Evolutionary conservation across 176 grass and related monocot genomes (phyloP), one percentile per base, ranked within the genome.

Genomic region (Areca catechu): DNA sequence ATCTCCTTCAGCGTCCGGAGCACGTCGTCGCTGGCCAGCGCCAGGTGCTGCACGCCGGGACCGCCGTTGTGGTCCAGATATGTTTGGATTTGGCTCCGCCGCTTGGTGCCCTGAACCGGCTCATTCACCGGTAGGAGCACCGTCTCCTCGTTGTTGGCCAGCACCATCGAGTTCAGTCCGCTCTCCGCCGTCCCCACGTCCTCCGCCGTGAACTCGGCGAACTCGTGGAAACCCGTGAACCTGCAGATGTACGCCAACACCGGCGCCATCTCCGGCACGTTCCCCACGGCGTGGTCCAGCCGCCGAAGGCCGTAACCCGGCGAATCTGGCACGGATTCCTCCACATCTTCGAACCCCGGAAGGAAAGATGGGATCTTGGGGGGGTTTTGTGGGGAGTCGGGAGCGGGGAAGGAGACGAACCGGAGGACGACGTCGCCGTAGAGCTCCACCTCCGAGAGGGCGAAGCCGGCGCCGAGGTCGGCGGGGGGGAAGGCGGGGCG

Each of bases 1-100:
- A 97, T 97, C 77, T 85, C 69, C 76, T 83, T 85, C 5, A 97
- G 66, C 28, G 86, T 92, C 56, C 71, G 72, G 53, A 97, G 75
- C 61, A 97, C 81, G 48, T 97, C 80, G 49, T 62, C 7, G 56
- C 72, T 83, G 34, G 93, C 73, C 49, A 97, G 57, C 9, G 93
- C 93, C n/a, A 97, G 80, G 81, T 97, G 93, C 79, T 97, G 93
- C 72, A 97, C 80, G 4, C 93, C 93, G 0, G 87, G 53, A 2
- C 87, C 93, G 24, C 86, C 79, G 62, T 97, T 85, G 93, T 97
- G 74, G 51, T 97, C 93, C 48, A 97, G 68, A 74, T 73, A 91
- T 3, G 87, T 97, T 65, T 97, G 93, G 65, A 97, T 97, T 78
- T 97, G 93, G 75, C 93, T 97, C 48, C 93, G 76, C 43, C 93